These are phyloP conservation scores for Agaricus blazei DNA, from an alignment of 768 basidiomycete species.

Conservation along the genomic window DNA sequence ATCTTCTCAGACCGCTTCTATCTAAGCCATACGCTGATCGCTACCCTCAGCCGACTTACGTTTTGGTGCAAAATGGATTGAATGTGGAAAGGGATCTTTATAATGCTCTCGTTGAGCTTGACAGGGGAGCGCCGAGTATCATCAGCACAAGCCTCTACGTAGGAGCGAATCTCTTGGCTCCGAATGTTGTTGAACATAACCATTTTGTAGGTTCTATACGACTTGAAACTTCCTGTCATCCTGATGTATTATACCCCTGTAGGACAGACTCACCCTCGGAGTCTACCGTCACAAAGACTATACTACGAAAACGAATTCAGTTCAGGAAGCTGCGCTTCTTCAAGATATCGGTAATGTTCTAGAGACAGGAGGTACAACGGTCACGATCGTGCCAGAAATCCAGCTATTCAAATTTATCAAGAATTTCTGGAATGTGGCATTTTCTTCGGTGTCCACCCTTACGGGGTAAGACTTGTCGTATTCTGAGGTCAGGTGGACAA, in stretches of 20 bases:
- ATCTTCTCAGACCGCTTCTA: slow-evolving; percentile 52
- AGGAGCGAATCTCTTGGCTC: slow-evolving; percentile 39
- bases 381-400: slow-evolving; percentile 50
- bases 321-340: slow-evolving; percentile 35
- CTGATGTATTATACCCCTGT: background rate
- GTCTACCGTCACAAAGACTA: slow-evolving; percentile 44
- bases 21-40: slow-evolving; percentile 38
- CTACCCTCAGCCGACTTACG: slow-evolving; percentile 51
- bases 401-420: slow-evolving; percentile 58
- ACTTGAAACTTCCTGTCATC: background rate
- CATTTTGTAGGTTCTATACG: slow-evolving; percentile 37
- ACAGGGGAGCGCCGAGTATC: slow-evolving; percentile 41
- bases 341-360: slow-evolving; percentile 42
- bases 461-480: slow-evolving; percentile 27
- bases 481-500: background rate
- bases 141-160: slow-evolving; percentile 54
- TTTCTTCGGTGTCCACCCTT: slow-evolving; percentile 49
- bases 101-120: slow-evolving; percentile 38
- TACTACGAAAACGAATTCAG: slow-evolving; percentile 35
- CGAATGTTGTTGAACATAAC: slow-evolving; percentile 47
- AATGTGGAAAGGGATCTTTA: slow-evolving; percentile 67
- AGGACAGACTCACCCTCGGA: slow-evolving; percentile 53
- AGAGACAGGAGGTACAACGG: slow-evolving; percentile 39
- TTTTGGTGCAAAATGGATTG: slow-evolving; percentile 68
- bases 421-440: slow-evolving; percentile 60